Evolutionary conservation across 768 basidiomycete species (phyloP), one percentile per base, ranked within the genome.

Genomic region (Leccinum ochraceum): DNA sequence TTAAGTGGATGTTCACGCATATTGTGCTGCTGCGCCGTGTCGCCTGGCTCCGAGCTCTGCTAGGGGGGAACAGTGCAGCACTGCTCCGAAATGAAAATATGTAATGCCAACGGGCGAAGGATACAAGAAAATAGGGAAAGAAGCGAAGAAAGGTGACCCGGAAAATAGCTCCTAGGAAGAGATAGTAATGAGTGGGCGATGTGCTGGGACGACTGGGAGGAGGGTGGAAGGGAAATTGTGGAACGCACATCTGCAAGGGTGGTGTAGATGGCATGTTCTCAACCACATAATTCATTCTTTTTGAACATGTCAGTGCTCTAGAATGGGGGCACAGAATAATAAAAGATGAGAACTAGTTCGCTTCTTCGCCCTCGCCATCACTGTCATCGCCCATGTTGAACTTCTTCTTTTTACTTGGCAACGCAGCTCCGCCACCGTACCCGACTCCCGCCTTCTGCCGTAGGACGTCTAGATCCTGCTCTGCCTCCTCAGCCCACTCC

Each of bases 401-500:
- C 72, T 92, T 94, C 67, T 86, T 72, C 74, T 92, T 92, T 73
- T 77, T 78, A 7, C 90, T 90, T n/a, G 90, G 90, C 74, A 91
- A 73, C 51, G 82, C 81, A 63, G 78, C 83, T 9, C 89, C 87
- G 17, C 78, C 87, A 2, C 90, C 89, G 66, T 81, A 90, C 13
- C 90, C 90, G 60, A 90, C 86, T 1, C 88, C 90, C 1, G 87
- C 89, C 77, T 94, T 95, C 76, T 84, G 83, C 61, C 95, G 79
- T 53, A 97, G 71, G 58, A 71, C 80, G 32, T 91, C 90, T 56
- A 95, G 69, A 70, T 95, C 90, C 69, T 86, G 84, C 63, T 90
- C 90, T 3, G 80, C 88, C 59, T 91, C 90, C 66, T 89, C 84
- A 1, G 95, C 94, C 95, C 95, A 97, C 73, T 98, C 88, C 48